Evolutionary conservation across 176 grass and related monocot genomes (phyloP), one percentile per base, ranked within the genome.

Genomic region (Tillandsia leiboldiana): DNA sequence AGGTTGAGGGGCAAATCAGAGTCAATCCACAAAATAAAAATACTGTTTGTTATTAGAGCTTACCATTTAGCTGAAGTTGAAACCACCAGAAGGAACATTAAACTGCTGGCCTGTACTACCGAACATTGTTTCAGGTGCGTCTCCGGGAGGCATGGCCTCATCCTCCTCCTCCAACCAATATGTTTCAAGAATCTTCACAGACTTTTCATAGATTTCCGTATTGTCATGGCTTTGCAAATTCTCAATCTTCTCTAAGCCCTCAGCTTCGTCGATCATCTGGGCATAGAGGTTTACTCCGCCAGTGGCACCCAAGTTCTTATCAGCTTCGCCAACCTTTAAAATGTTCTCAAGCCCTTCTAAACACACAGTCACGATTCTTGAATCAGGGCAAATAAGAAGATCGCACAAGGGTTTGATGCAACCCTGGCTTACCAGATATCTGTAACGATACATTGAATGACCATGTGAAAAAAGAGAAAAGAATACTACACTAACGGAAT

Each of bases 331-430:
- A 12, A 75, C 63, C 63, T 75, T 75, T 51, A 75, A 17, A 26
- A 75, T 75, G 63, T 75, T 75, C 65, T 67, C 65, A 8, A 67
- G 65, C 1, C 65, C 65, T 48, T 67, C 65, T 9, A 67, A 48
- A 17, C 56, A 66, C 15, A 75, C 73, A 6, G 62, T 75, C 12
- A 75, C 63, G 13, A 75, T 75, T 65, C 73, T 75, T 20, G 73
- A 49, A 11, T 75, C 73, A 52, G 73, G 73, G 63, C 73, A 75
- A 26, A 75, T 9, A 33, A 75, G 73, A n/a, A 75, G 73, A 53
- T 75, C 73, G 13, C 73, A 75, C 49, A 75, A n/a, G 9, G 73
- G 73, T 63, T 75, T 75, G 50, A 75, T 75, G 73, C 73, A 75
- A 3, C 73, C 73, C 49, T 65, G 62, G 59, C 49, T 66, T 14